Evolutionary conservation across 1,284 basidiomycete species (phyloP), one percentile per base, ranked within the genome.

Genomic region (Ceratobasidium sp.): DNA sequence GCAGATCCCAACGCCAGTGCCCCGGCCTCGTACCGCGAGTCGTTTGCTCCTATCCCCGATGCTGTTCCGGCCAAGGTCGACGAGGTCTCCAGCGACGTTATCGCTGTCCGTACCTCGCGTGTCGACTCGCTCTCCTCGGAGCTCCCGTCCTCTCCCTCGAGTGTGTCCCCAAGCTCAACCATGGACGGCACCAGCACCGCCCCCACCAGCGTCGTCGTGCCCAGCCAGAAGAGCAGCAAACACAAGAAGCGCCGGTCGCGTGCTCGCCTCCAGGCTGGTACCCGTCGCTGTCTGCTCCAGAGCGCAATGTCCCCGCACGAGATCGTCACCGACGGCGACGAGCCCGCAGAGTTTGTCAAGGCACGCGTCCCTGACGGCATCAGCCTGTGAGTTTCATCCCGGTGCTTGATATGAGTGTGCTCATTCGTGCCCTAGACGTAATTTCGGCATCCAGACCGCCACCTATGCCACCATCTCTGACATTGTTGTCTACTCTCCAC

Each of bases 401-500:
- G n/a, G 42, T 12, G 51, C 33, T 42, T 59, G 42, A 46, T 28
- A 3, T 11, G 42, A 25, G 48, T 49, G 25, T 48, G 11, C 51
- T 54, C 9, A 58, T 9, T n/a, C 60, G 33, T 73, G 51, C 51
- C 18, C 59, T 56, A 76, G 75, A 76, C 82, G 91, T 76, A 92
- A 93, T 81, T 92, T 93, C 80, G 91, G 91, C 56, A 91, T 92
- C 75, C 92, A 92, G 79, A 86, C 90, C 77, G 90, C 86, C 77
- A 94, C 96, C 77, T 95, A 95, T 78, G 89, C 93, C 0, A 92
- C 92, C 1, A 84, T 97, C 48, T 94, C 92, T 60, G 95, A 97
- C 79, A 87, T 97, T 74, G 88, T 96, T 74, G 83, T 96, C 59
- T 96, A 96, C 81, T 91, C 90, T 3, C 87, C 89, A n/a, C 85